phyloP scores from a whole-genome alignment of 2,329 filamentous ascomycete genomes.

The Penicillium sp. region DNA sequence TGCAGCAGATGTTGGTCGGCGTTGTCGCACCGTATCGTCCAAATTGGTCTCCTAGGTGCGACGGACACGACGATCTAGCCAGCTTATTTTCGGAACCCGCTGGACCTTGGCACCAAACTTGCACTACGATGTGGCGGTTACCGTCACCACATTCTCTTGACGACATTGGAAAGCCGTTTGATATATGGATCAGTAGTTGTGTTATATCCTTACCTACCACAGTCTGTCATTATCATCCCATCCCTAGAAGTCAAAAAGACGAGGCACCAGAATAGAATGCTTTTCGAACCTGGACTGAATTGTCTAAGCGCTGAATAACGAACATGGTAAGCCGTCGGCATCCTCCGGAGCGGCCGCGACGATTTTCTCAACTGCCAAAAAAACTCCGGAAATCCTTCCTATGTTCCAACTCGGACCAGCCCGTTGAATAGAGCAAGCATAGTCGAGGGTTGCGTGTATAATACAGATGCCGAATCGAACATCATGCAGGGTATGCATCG shows the following conservation, averaged over 20 bases:
- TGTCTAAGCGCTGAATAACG: constrained; percentile 25
- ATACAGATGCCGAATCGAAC: constrained; percentile 24
- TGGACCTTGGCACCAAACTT: background rate
- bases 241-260: constrained; percentile 6
- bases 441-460: constrained; percentile 23
- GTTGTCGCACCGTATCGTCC: constrained; percentile 16
- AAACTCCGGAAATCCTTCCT: constrained; percentile 32
- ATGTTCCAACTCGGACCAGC: constrained; percentile 20
- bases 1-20: constrained; percentile 18
- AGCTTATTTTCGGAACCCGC: background rate
- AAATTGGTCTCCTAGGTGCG: constrained; percentile 8
- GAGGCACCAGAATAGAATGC: background rate
- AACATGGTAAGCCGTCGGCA: constrained; percentile 21
- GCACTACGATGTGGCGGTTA: background rate
- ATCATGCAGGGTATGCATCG: constrained; percentile 2
- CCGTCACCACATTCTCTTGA: background rate
- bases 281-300: constrained; percentile 14
- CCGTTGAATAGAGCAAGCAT: background rate
- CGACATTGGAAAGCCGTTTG: background rate
- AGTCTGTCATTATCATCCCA: constrained; percentile 7
- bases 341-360: constrained; percentile 12
- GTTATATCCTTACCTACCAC: constrained; percentile 14
- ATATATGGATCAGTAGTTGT: constrained; percentile 6
- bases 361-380: constrained; percentile 29
- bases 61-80: background rate